Conservation (phyloP, 1,139 yeast genomes). For the Hanseniaspora uvarum region DNA sequence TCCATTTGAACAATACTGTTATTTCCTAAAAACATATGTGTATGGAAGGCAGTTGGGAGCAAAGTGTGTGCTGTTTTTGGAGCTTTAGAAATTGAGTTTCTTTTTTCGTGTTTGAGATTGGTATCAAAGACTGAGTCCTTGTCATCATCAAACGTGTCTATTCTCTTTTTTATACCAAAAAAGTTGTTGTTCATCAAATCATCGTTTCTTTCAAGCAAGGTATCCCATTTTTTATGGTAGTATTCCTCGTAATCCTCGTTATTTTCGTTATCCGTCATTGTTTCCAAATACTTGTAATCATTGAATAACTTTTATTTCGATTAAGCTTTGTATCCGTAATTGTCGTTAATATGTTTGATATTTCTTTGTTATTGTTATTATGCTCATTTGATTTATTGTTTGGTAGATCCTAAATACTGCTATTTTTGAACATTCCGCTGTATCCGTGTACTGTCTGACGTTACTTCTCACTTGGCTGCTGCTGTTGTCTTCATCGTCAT, state of each 20-base stretch:
- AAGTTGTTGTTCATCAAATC: background rate
- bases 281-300: background rate
- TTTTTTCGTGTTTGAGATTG: background rate
- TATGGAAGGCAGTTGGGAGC: constrained; percentile 43
- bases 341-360: too few relatives aligned
- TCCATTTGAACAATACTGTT: constrained; percentile 5
- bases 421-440: constrained; percentile 14
- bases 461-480: constrained; percentile 2
- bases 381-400: constrained; percentile 16
- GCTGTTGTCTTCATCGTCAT: background rate
- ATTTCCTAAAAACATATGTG: constrained; percentile 47
- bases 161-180: background rate
- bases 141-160: constrained; percentile 12
- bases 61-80: constrained; percentile 45
- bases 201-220: constrained; percentile 3
- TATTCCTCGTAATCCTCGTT: constrained; percentile 7
- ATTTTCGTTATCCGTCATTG: background rate
- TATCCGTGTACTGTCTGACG: constrained; percentile 11
- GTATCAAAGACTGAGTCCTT: background rate
- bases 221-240: constrained; percentile 17
- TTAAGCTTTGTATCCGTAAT: too few relatives aligned
- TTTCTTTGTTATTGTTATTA: background rate
- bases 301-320: background rate
- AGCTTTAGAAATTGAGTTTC: constrained; percentile 35
- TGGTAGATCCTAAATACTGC: too few relatives aligned